Evolutionary conservation across 2,329 filamentous ascomycete genomes (phyloP).

Genomic region (Lachnellula occidentalis): DNA sequence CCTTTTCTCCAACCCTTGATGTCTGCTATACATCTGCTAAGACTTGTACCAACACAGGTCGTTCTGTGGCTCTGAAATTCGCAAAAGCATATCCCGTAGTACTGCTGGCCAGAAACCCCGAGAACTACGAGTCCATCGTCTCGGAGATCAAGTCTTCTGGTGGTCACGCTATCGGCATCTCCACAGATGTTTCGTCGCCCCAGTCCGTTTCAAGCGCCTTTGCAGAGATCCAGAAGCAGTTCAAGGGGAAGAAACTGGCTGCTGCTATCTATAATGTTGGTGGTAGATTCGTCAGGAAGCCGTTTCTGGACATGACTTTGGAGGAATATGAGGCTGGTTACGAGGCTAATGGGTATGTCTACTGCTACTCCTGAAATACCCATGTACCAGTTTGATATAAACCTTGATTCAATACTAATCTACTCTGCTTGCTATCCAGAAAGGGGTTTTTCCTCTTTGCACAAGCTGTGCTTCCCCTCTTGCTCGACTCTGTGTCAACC

Average conservation of each 20-base stretch:
- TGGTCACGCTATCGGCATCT: slow-evolving; percentile 65
- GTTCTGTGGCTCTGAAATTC: slow-evolving; percentile 51
- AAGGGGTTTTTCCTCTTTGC: slow-evolving; percentile 71
- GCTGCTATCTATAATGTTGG: slow-evolving; percentile 68
- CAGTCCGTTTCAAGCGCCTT: slow-evolving; percentile 52
- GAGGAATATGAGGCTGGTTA: slow-evolving; percentile 46
- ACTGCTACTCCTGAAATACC: neutral
- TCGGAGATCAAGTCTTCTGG: slow-evolving; percentile 62
- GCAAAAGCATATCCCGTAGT: slow-evolving; percentile 65
- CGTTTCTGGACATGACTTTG: slow-evolving; percentile 51
- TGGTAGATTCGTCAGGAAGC: slow-evolving; percentile 43
- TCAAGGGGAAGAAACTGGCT: slow-evolving; percentile 49
- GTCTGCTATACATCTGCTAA: neutral
- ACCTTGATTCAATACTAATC: neutral
- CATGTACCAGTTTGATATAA: neutral
- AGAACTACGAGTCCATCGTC: slow-evolving; percentile 61
- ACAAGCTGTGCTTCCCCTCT: slow-evolving; percentile 62
- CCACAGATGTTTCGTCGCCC: slow-evolving; percentile 56
- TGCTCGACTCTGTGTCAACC: slow-evolving; percentile 54
- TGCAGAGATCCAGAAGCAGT: slow-evolving; percentile 53
- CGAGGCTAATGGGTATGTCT: slow-evolving; percentile 44
- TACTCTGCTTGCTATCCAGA: slow-evolving; percentile 5
- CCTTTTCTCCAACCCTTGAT: slow-evolving; percentile 17
- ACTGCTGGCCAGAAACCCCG: slow-evolving; percentile 63
- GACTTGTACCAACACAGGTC: slow-evolving; percentile 31